A percentile compares a stretch with the other conserved stretches of the same genome.
Evolutionary conservation across 345 rosid genomes (phyloP).

Genomic region (Eucalyptus pauciflora): DNA sequence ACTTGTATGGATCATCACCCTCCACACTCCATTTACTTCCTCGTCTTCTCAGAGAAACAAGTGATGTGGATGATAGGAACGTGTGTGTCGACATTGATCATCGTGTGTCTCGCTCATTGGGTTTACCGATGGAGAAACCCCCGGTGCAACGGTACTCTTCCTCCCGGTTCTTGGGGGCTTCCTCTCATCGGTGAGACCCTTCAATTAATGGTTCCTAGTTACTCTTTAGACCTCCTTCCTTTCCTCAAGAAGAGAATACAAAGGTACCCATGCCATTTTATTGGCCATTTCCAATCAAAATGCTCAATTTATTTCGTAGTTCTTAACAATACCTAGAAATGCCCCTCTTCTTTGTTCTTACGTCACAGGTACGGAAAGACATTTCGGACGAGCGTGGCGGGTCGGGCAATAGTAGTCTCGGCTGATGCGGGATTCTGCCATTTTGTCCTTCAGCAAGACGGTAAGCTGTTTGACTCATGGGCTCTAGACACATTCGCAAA

Average conservation of each 20-base stretch:
- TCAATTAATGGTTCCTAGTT: constrained; percentile 4
- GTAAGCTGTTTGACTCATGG: constrained; percentile 1
- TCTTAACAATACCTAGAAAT: background rate
- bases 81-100: background rate
- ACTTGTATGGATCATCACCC: background rate
- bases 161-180: constrained; percentile 17
- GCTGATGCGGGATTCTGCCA: constrained; percentile 4
- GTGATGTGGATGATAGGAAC: background rate
- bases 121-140: constrained; percentile 13
- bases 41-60: background rate
- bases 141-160: constrained; percentile 1
- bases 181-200: constrained; percentile 21
- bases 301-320: background rate
- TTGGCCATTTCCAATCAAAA: background rate
- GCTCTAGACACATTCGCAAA: constrained; percentile 3
- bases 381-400: background rate
- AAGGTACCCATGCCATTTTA: background rate
- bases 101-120: background rate
- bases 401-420: background rate
- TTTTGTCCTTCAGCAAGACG: constrained; percentile 1
- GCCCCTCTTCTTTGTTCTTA: background rate
- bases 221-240: constrained; percentile 11
- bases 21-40: background rate
- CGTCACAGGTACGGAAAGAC: constrained; percentile 3
- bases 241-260: constrained; percentile 11